Percentiles rank a stretch among this genome's conserved stretches.
Evolutionary conservation across 768 basidiomycete species (phyloP).

Genomic region (Boletus rex-veris): DNA sequence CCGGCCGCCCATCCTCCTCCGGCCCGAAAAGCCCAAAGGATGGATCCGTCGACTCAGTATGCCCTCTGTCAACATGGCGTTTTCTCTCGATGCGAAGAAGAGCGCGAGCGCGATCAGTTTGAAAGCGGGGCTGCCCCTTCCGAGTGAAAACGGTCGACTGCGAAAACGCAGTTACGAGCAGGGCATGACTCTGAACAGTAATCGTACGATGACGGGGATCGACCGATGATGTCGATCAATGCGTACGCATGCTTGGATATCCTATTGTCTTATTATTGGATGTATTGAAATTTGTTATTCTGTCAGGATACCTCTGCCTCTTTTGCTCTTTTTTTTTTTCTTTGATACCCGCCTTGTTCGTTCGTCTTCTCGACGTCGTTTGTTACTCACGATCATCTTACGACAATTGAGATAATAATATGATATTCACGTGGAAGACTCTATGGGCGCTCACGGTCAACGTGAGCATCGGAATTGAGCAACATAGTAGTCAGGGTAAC

Average conservation of each 20-base stretch:
- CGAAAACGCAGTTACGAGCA: conserved; percentile 35
- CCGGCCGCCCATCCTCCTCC: conserved; percentile 43
- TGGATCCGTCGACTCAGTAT: conserved; percentile 80
- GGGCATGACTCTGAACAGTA: conserved; percentile 32
- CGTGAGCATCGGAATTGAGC: neutral
- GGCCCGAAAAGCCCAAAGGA: conserved; percentile 57
- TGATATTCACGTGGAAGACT: neutral
- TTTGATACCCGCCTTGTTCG: conserved; percentile 4
- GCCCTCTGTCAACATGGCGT: conserved; percentile 61
- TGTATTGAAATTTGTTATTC: too few species aligned
- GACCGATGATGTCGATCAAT: conserved; percentile 28
- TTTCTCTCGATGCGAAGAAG: conserved; percentile 57
- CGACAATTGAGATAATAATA: neutral
- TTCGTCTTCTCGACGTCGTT: neutral
- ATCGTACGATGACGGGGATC: conserved; percentile 53
- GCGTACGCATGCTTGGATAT: neutral
- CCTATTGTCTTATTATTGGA: neutral
- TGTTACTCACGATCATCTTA: conserved; percentile 3
- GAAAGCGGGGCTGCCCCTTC: conserved; percentile 27
- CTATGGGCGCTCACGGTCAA: neutral
- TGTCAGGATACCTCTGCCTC: too few species aligned
- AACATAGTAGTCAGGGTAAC: neutral
- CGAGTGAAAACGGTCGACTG: conserved; percentile 48
- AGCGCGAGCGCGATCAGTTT: conserved; percentile 44
- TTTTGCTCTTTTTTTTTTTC: neutral